Evolutionary conservation across 345 rosid genomes (phyloP).

Genomic region (Arabis alpina): DNA sequence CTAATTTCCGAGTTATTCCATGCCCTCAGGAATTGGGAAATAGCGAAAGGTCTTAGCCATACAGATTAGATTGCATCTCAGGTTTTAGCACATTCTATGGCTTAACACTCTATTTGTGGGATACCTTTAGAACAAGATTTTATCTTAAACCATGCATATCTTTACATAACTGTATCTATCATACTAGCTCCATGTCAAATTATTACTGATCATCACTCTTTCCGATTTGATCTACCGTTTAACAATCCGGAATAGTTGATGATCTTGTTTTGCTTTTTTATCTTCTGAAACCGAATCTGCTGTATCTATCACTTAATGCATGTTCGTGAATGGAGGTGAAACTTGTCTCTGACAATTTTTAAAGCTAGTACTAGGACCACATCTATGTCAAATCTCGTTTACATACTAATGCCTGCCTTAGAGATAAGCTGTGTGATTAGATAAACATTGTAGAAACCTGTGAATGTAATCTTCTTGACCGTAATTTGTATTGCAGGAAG

Average conservation of each 20-base stretch:
- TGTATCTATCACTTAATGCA: slow-evolving; percentile 1
- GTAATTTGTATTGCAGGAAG: slow-evolving; percentile 47
- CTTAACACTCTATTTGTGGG: slow-evolving; percentile 10
- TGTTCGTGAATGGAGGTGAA: slow-evolving; percentile 10
- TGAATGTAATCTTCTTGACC: slow-evolving; percentile 4
- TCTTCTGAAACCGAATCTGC: slow-evolving; percentile 14
- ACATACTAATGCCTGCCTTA: background rate
- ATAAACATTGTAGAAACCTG: background rate
- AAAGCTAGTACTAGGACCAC: slow-evolving; percentile 11
- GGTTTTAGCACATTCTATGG: background rate
- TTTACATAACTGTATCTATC: background rate
- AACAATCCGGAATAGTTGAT: background rate
- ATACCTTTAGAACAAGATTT: background rate
- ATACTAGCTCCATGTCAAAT: background rate
- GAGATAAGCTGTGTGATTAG: slow-evolving; percentile 21
- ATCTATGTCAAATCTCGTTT: slow-evolving; percentile 23
- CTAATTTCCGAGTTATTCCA: background rate
- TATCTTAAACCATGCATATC: background rate
- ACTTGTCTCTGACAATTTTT: slow-evolving; percentile 15
- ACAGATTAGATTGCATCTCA: slow-evolving; percentile 1
- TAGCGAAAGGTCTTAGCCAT: background rate
- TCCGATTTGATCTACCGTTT: background rate
- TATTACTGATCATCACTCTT: background rate
- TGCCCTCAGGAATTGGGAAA: background rate
- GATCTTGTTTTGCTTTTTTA: slow-evolving; percentile 2